A percentile compares a stretch with the other conserved stretches of the same genome.
These are phyloP conservation scores for Athelia psychrophila DNA, from an alignment of 1,284 basidiomycete species.

Conservation along the genomic window DNA sequence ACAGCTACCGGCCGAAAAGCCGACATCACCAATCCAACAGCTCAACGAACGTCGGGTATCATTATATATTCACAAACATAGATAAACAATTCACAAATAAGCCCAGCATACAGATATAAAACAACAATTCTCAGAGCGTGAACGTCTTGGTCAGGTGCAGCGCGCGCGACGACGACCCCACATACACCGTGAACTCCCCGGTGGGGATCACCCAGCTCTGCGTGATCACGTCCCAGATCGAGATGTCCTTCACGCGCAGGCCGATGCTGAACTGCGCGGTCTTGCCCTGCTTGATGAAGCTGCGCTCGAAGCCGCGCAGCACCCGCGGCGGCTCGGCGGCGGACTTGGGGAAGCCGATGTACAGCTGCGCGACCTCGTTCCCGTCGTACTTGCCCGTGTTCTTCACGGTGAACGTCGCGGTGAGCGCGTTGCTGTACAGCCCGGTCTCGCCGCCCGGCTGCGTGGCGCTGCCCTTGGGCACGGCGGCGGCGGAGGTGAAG, in stretches of 20 bases:
- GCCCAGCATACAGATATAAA: too few species aligned
- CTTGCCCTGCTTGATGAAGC: conserved; percentile 34
- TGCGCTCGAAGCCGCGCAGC: conserved; percentile 43
- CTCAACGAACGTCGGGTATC: too few species aligned
- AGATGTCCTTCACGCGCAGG: conserved; percentile 41
- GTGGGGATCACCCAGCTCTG: background rate
- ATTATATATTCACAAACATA: too few species aligned
- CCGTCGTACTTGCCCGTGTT: conserved; percentile 30
- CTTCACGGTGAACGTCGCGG: conserved; percentile 24
- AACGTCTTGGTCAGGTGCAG: background rate
- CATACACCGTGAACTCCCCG: conserved; percentile 1
- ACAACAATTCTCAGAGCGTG: background rate
- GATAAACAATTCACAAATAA: too few species aligned
- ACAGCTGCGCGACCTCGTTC: conserved; percentile 14
- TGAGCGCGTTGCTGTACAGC: conserved; percentile 18
- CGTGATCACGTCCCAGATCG: conserved; percentile 32
- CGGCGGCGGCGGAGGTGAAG: conserved; percentile 15
- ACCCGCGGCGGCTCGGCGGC: conserved; percentile 40
- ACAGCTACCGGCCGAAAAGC: too few species aligned
- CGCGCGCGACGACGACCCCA: background rate
- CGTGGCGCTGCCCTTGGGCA: background rate
- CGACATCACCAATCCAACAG: too few species aligned
- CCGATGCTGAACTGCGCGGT: conserved; percentile 32
- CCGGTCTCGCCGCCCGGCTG: conserved; percentile 7
- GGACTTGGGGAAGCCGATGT: conserved; percentile 30